Evolutionary conservation across 2,329 filamentous ascomycete species (phyloP), one percentile per base, ranked within the genome.

Genomic region (Kalaharituber pfeilii): DNA sequence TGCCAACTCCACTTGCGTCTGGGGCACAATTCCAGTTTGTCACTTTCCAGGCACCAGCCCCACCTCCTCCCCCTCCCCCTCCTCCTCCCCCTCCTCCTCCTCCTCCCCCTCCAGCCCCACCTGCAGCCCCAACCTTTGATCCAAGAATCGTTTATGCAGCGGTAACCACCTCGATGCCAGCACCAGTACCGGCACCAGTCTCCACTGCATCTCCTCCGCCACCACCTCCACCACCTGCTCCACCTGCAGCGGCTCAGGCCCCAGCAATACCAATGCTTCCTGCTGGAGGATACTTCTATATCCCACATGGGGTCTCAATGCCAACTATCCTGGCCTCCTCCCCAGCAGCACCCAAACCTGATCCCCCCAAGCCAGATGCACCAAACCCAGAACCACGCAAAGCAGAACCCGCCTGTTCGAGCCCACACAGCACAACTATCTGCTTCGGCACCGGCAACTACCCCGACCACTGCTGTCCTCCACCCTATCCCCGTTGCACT

Each of bases 11-110:
- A 22, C 15, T 47, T 4, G 18, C 42, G 11, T 22, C 42, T 47
- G 42, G 42, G 5, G 13, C 42, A 4, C 42, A 47, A 22, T 47
- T 47, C 15, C 42, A 47, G 22, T 22, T 47, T 20, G 42, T 47
- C 13, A 47, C 42, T 61, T n/a, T 69, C 67, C 30, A 68, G 52
- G 3, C 67, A 64, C 54, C 56, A 51, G 51, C 54, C 47, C 27
- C 5, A n/a, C 42, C 24, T 25, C 25, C n/a, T 1, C 20, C 9
- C 18, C 50, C 53, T 29, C 22, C 27, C 26, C 36, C 47, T 29
- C 20, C 39, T 5, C 36, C 49, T 18, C 39, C 44, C 47, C 26
- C 44, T 15, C 45, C 53, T 56, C 39, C 5, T 22, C 42, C 29
- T 25, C 33, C 22, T 1, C 20, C 22, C 18, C 50, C 53, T 22